A percentile compares a stretch with the other conserved stretches of the same genome.
phyloP scores from a whole-genome alignment of 495 filamentous ascomycete genomes.

The Penicillium atrosanguineum region DNA sequence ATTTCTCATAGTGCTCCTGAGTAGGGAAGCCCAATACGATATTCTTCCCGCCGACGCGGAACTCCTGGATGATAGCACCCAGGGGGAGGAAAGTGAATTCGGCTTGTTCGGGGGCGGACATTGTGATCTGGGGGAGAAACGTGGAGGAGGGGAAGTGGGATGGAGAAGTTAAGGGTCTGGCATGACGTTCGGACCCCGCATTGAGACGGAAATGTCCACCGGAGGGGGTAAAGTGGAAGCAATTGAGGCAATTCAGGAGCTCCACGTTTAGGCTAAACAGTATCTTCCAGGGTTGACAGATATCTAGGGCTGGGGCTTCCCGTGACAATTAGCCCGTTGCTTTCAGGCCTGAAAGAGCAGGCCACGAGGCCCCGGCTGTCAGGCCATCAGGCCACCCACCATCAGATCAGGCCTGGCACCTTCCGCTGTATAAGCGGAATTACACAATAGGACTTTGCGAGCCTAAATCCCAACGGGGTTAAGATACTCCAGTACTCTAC shows the following conservation, averaged over 20 bases:
- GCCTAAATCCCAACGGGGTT: not conserved
- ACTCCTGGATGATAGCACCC: constrained; percentile 85
- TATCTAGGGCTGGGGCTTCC: not conserved
- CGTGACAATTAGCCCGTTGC: not conserved
- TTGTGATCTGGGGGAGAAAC: constrained; percentile 2
- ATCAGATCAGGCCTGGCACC: no score
- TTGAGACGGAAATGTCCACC: constrained; percentile 18
- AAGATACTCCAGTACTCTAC: not conserved
- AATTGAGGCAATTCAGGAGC: not conserved
- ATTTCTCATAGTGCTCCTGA: constrained; percentile 64
- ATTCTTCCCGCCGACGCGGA: constrained; percentile 71
- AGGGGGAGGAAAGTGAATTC: constrained; percentile 70
- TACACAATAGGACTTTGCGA: no score
- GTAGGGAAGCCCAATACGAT: constrained; percentile 84
- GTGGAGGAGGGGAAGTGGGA: constrained; percentile 1
- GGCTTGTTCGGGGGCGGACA: constrained; percentile 29
- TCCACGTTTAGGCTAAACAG: constrained; percentile 12
- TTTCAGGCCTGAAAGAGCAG: not conserved
- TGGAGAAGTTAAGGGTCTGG: constrained; percentile 2
- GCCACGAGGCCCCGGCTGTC: not conserved
- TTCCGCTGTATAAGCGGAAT: not conserved
- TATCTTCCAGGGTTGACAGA: not conserved
- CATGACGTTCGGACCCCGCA: constrained; percentile 31
- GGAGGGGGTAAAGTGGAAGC: constrained; percentile 2
- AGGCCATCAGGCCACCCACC: not conserved